Base-by-base conservation (phyloP, 2,329 filamentous ascomycete species). In the Alternaria postmessia region DNA sequence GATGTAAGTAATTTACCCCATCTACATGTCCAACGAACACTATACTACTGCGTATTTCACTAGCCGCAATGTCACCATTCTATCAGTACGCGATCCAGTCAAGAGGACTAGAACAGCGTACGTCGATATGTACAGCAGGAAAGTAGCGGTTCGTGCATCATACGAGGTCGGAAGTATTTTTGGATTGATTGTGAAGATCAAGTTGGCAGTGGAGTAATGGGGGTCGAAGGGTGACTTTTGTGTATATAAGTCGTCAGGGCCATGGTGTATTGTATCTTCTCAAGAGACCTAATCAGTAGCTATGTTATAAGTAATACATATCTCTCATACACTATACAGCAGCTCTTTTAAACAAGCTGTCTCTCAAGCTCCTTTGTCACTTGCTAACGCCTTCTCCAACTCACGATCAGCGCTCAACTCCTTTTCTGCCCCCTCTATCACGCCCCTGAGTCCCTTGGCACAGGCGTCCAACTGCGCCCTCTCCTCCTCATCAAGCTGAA, bases 391-490 rank as follows among this genome's bases (percentile, higher is more conserved):
- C 60, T 64, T 68, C 58, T 66, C 65, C 51, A 76, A 41, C 53
- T 66, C 62, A 56, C 68, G 51, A 46, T 76, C 73, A 16, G 68
- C 73, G 22, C 53, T 65, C 30, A 76, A 51, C 55, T 76, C 76
- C 61, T 77, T 76, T 65, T 79, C 74, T 4, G 77, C 78, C 3
- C 78, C 75, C 51, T 76, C 73, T 52, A 80, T 79, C 7, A 80
- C 64, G 5, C 64, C 70, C 43, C 74, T 74, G 64, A 81, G 57
- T 7, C 72, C 74, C 62, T 67, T 69, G 5, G 78, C 78, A 66
- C 76, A 79, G n/a, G 62, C 65, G 49, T 75, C 56, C 38, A 81
- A 52, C 44, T 73, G 71, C 26, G 62, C 66, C 51, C 68, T 64
- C 71, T 81, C 79, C 7, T 57, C 63, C n/a, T 74, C 71, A 54